phyloP scores from a whole-genome alignment of 768 basidiomycete species.

The Ephemerocybe angulata region DNA sequence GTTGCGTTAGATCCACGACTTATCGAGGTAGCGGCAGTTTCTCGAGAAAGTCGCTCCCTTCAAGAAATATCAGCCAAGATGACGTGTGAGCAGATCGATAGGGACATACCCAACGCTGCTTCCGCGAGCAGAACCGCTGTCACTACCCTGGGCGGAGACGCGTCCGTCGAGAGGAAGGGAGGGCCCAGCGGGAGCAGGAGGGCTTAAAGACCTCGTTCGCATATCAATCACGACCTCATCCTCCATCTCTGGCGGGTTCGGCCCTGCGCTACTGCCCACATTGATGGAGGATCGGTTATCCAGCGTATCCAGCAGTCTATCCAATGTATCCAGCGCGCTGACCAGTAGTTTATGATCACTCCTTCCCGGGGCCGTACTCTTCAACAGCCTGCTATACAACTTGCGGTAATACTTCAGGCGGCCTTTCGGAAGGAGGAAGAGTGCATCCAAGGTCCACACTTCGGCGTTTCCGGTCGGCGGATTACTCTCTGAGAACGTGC shows the following conservation, averaged over 20 bases:
- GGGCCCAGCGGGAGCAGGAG: slow-evolving; percentile 15
- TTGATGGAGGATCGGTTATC: slow-evolving; percentile 54
- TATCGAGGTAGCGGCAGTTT: slow-evolving; percentile 52
- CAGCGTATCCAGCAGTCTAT: slow-evolving; percentile 62
- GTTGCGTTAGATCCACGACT: slow-evolving; percentile 51
- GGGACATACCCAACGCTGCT: slow-evolving; percentile 55
- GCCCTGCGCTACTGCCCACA: slow-evolving; percentile 38
- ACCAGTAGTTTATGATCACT: slow-evolving; percentile 82
- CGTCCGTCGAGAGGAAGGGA: slow-evolving; percentile 17
- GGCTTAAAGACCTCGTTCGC: slow-evolving; percentile 34
- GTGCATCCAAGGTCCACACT: slow-evolving; percentile 79
- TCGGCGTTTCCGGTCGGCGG: slow-evolving; percentile 54
- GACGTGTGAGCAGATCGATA: neutral
- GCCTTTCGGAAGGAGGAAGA: slow-evolving; percentile 83
- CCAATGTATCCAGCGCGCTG: slow-evolving; percentile 77
- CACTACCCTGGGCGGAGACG: slow-evolving; percentile 35
- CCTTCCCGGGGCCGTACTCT: slow-evolving; percentile 80
- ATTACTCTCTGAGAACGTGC: slow-evolving; percentile 59
- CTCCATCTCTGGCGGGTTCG: slow-evolving; percentile 32
- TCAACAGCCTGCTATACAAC: slow-evolving; percentile 80
- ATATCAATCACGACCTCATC: slow-evolving; percentile 61
- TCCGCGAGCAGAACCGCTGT: slow-evolving; percentile 48
- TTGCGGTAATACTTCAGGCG: slow-evolving; percentile 91
- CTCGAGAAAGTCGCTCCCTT: slow-evolving; percentile 60
- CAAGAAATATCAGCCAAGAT: slow-evolving; percentile 1